Base-by-base conservation (phyloP, 495 filamentous ascomycete genomes). In the Hypoxylon fragiforme region DNA sequence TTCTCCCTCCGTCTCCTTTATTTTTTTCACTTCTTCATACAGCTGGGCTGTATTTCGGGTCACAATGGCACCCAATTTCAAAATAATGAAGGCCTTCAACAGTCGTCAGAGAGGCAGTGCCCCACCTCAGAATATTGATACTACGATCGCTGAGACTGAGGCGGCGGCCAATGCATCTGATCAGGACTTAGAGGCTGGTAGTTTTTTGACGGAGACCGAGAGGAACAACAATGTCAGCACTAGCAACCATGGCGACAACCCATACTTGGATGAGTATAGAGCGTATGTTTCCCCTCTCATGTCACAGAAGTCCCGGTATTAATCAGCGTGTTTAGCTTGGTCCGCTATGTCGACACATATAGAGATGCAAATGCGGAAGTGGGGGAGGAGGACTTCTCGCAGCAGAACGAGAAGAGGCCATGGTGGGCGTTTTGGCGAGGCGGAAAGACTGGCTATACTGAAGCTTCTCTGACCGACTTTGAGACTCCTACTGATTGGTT, bases 321-420 rank as follows among this genome's bases (percentile, higher is more conserved):
- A 5, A 28, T 53, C 54, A 50, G 54, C 14, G 16, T 21, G 19
- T 15, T n/a, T 21, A 69, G 67, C 30, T 69, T 87, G 46, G 78
- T 85, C 69, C 77, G 81, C 38, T 87, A 84, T 70, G 85, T 87
- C 65, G 85, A 84, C 47, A 83, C 81, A 54, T 84, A 84, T 57
- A 81, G 76, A 60, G 82, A 84, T 67, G 73, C 76, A 31, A 77
- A 79, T 57, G 77, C 80, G 68, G 79, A 77, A 47, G 78, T 76
- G 26, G 81, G 78, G 54, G 78, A 79, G 49, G 77, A 71, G 47
- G 81, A 75, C 52, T 78, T 52, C 72, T 66, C 48, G 57, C 69
- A 26, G 73, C 70, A 67, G 69, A 56, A 24, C 64, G 72, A 65
- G 65, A 69, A 50, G 66, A 69, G 59, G 65, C 74, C 77, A 35